A percentile compares a stretch with the other conserved stretches of the same genome.
phyloP scores from a whole-genome alignment of 257 asterid genomes.

The Mentha longifolia region DNA sequence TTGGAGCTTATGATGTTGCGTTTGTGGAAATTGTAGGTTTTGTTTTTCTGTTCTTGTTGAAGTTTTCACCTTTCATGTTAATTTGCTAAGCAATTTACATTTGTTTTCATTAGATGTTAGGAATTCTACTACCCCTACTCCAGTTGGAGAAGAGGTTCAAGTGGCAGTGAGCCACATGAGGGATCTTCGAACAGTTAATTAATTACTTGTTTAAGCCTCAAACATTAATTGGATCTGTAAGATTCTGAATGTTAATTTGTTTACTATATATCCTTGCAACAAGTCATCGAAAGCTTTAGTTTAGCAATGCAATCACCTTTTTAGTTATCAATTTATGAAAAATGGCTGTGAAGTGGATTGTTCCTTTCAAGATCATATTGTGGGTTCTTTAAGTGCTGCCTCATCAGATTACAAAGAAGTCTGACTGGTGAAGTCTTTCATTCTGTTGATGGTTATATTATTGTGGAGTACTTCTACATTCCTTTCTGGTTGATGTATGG shows the following conservation, averaged over 20 bases:
- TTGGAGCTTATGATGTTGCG: conserved; percentile 1
- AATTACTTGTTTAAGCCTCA: conserved; percentile 6
- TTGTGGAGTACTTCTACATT: too few species aligned
- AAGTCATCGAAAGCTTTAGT: not conserved
- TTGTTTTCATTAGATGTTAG: not conserved
- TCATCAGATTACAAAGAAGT: conserved; percentile 1
- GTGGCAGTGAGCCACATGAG: not conserved
- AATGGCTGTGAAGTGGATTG: conserved; percentile 16
- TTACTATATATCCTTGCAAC: conserved; percentile 1
- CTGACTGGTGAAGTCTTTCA: conserved; percentile 5
- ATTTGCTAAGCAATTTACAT: not conserved
- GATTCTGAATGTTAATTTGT: not conserved
- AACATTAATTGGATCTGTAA: conserved; percentile 9
- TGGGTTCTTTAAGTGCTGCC: conserved; percentile 13
- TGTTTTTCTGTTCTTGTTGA: conserved; percentile 2
- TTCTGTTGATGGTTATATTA: not conserved
- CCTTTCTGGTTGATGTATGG: too few species aligned
- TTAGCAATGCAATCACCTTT: conserved; percentile 1
- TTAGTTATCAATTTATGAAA: not conserved
- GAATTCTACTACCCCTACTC: not conserved
- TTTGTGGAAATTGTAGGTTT: conserved; percentile 8
- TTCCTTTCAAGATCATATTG: not conserved
- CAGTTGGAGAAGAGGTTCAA: not conserved
- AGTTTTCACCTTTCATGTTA: conserved; percentile 28
- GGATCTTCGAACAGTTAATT: conserved; percentile 1